Conservation (phyloP, 1,284 basidiomycete species). For the Pascua sp. region DNA sequence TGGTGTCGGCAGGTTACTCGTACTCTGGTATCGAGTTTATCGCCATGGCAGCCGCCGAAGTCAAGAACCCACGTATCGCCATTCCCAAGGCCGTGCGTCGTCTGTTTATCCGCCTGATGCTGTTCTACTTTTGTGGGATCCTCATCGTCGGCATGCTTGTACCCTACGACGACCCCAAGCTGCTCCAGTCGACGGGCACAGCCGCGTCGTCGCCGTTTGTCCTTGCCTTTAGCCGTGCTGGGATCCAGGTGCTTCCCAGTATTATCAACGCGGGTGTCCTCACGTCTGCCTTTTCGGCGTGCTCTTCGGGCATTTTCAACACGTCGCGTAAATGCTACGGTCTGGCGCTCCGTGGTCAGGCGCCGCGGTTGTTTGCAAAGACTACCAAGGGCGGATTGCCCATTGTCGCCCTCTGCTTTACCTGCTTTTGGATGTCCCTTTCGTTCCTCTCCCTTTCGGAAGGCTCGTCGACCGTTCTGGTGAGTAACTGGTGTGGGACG, state of each 20-base stretch:
- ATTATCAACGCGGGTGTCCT: constrained; percentile 82
- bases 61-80: constrained; percentile 27
- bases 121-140: constrained; percentile 60
- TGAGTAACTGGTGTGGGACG: neutral
- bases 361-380: constrained; percentile 66
- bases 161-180: constrained; percentile 59
- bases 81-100: constrained; percentile 45
- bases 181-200: constrained; percentile 58
- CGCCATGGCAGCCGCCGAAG: constrained; percentile 27
- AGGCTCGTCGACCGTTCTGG: constrained; percentile 64
- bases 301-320: constrained; percentile 76
- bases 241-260: constrained; percentile 67
- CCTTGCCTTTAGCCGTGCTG: constrained; percentile 59
- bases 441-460: constrained; percentile 59
- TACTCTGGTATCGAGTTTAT: constrained; percentile 32
- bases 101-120: constrained; percentile 63
- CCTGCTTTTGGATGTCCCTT: constrained; percentile 63
- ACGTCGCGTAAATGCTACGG: constrained; percentile 75
- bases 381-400: constrained; percentile 70
- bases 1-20: constrained; percentile 30
- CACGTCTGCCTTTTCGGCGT: constrained; percentile 81
- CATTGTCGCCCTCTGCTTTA: constrained; percentile 62
- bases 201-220: constrained; percentile 68
- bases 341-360: constrained; percentile 68
- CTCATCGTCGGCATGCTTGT: constrained; percentile 69